Evolutionary conservation across 1,284 basidiomycete species (phyloP).

Genomic region (Porogramme epimiltina): DNA sequence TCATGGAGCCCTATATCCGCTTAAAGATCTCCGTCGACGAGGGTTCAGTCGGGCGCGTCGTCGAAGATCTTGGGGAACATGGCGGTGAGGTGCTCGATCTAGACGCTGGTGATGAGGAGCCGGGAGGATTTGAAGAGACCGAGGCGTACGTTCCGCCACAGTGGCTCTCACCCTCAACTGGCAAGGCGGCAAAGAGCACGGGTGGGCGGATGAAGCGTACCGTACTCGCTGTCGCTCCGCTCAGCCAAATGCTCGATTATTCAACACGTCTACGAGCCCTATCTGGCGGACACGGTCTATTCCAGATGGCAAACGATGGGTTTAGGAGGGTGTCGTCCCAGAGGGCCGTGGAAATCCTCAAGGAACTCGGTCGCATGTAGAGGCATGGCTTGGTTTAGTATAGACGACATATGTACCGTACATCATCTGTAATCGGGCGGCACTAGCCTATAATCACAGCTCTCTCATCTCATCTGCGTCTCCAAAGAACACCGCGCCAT

Average conservation of each 20-base stretch:
- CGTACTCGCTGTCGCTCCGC: slow-evolving; percentile 72
- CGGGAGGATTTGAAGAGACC: slow-evolving; percentile 56
- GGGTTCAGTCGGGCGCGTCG: slow-evolving; percentile 68
- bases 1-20: slow-evolving; percentile 75
- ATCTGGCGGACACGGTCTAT: slow-evolving; percentile 80
- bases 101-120: slow-evolving; percentile 48
- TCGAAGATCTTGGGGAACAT: slow-evolving; percentile 77
- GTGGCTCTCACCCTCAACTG: slow-evolving; percentile 69
- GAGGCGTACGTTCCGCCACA: slow-evolving; percentile 70
- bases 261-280: slow-evolving; percentile 77
- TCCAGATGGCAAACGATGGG: slow-evolving; percentile 78
- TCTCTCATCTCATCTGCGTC: slow-evolving; percentile 77
- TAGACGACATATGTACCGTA: slow-evolving; percentile 2
- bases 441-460: slow-evolving; percentile 43
- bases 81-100: slow-evolving; percentile 75
- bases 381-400: neutral
- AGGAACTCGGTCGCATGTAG: slow-evolving; percentile 70
- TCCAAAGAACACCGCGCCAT: slow-evolving; percentile 72
- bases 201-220: slow-evolving; percentile 51
- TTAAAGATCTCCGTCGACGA: slow-evolving; percentile 69
- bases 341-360: slow-evolving; percentile 68
- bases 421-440: neutral
- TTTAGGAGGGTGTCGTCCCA: slow-evolving; percentile 65
- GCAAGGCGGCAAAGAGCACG: slow-evolving; percentile 34
- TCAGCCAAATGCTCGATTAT: slow-evolving; percentile 82